Percentiles rank a stretch among this genome's conserved stretches.
phyloP scores from a whole-genome alignment of 345 rosid species.

The Populus pruinosa region DNA sequence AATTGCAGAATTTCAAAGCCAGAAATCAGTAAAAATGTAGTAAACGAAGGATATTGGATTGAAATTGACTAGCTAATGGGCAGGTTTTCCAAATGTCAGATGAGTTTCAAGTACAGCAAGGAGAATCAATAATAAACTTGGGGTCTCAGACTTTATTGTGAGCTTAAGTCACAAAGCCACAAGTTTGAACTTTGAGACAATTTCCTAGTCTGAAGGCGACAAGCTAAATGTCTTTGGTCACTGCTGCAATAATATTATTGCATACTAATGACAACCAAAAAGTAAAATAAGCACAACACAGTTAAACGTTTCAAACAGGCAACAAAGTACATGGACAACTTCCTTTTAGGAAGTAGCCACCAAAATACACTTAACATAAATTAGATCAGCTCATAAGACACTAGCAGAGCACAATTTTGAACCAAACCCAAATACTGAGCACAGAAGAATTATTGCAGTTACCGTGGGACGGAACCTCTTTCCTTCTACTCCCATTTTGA shows the following conservation, averaged over 20 bases:
- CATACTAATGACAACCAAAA: background rate
- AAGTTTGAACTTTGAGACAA: background rate
- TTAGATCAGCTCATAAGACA: background rate
- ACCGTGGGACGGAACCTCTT: slow-evolving; percentile 97
- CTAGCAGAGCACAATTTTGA: background rate
- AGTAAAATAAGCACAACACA: background rate
- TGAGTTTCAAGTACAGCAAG: background rate
- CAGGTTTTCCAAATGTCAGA: background rate
- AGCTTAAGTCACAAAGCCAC: background rate
- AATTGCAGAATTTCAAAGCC: background rate
- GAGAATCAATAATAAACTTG: background rate
- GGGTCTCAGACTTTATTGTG: background rate
- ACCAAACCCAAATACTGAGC: background rate
- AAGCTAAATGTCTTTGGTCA: background rate
- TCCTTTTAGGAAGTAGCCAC: background rate
- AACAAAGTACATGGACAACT: background rate
- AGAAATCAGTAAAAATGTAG: background rate
- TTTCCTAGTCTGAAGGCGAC: too few relatives aligned
- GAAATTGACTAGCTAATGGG: background rate
- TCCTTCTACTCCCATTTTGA: slow-evolving; percentile 85
- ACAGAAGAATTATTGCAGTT: slow-evolving; percentile 5
- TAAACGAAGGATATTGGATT: background rate
- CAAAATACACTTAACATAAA: background rate
- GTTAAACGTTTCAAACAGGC: background rate
- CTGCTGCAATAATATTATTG: background rate